Evolutionary conservation across 495 filamentous ascomycete species (phyloP), one percentile per base, ranked within the genome.

Genomic region (Penicillium waksmanii): DNA sequence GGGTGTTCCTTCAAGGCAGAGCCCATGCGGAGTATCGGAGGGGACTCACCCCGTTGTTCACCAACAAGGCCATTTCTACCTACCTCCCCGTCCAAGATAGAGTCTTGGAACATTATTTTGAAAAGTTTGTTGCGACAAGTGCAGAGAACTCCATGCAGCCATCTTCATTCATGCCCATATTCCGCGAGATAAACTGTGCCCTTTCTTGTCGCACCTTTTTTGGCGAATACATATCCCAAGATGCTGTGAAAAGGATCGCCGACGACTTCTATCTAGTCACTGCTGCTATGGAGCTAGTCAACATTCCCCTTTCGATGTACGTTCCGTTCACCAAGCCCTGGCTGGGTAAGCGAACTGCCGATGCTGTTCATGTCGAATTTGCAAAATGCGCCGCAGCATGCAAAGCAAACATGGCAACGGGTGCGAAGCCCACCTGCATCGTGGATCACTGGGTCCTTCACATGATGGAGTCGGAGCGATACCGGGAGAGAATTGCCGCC

Each of bases 201-300:
- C 84, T 96, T 23, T 94, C 92, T 23, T 90, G 90, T 69, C 87
- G 93, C 17, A 77, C 74, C 6, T 77, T 78, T 55, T 75, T 77
- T 49, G 74, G 72, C 3, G 66, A 77, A 43, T 77, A 78, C 44
- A 78, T 78, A 23, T 77, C 74, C 1, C 67, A 73, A 35, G 66
- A 69, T 17, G 71, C 88, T n/a, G 84, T 96, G 53, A 96, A 96
- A 81, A 93, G 91, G 77, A 93, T 98, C 57, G 90, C 93, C 43
- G 89, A 97, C 67, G 92, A 98, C 68, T 98, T 92, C 73, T 98
- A 95, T 72, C 85, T 91, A 51, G 91, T 94, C 57, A 98, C 94
- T 5, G 94, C 88, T 23, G 93, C 93, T 6, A 84, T 98, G 43
- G 93, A 98, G 68, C 84, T 98, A 19, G 93, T 98, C 76, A 97